Base-by-base conservation (phyloP, 2,329 filamentous ascomycete species). In the Penicillium sp. region DNA sequence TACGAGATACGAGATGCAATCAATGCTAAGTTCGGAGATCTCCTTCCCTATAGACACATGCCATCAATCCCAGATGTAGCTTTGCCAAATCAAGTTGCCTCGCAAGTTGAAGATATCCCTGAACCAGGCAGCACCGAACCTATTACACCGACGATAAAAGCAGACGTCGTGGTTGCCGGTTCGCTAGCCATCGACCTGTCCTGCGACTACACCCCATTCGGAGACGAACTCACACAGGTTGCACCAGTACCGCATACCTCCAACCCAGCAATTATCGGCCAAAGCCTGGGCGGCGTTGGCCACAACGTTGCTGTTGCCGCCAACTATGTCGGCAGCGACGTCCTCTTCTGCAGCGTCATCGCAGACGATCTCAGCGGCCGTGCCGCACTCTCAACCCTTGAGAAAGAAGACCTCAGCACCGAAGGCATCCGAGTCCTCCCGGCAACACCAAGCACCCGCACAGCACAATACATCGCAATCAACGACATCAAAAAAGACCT, bases 271-370 rank as follows among this genome's bases (percentile, higher is more conserved):
- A 73, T 75, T 13, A 94, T 96, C 56, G 81, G 74, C 32, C 88
- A 95, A 63, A 87, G 85, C 1, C 79, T 96, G 7, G 93, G 93
- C 12, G 93, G 93, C 6, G 93, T 97, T 7, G 93, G 88, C 6
- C 84, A 89, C 62, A 97, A 97, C 62, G 88, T 97, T 39, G 88
- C 93, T 15, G 78, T 88, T 42, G 90, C 91, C 39, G 84, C 87
- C 1, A 86, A 89, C 57, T 78, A 83, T 29, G 78, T 85, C 52
- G 81, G 80, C 35, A 80, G 76, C 33, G 70, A 72, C 13, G 85
- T 93, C 7, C 77, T 80, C 21, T 79, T 96, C 15, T 90, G 85
- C 69, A 95, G 87, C 61, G 78, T 88, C 54, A 78, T 95, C 9
- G 89, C 85, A 13, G 80, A 90, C 62, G 91, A 97, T 63, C 60